Evolutionary conservation across 2,329 filamentous ascomycete species (phyloP).

Genomic region (Ceratocystiopsis minuta): DNA sequence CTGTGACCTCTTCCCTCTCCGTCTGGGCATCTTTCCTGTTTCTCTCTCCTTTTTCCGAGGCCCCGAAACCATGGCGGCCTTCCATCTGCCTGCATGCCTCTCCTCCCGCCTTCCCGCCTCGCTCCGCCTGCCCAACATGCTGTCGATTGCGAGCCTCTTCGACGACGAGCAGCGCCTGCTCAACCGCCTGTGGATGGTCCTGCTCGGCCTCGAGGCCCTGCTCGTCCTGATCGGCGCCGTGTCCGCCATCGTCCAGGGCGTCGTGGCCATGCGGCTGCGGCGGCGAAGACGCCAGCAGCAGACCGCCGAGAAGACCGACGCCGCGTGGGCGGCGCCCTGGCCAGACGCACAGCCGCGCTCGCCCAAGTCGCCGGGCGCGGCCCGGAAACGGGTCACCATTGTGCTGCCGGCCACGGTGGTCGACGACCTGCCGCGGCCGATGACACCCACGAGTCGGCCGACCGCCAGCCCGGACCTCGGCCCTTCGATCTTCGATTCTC

Average conservation of each 20-base stretch:
- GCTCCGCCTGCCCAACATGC: conserved; percentile 5
- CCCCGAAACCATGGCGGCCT: too few relatives aligned
- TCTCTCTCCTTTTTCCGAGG: too few relatives aligned
- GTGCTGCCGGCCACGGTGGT: conserved; percentile 2
- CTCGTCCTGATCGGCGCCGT: conserved; percentile 11
- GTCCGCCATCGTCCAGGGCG: conserved; percentile 4
- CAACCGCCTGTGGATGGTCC: conserved; percentile 14
- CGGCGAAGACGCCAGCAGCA: not conserved
- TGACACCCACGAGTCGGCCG: not conserved
- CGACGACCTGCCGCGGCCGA: not conserved
- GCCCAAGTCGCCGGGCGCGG: too few relatives aligned
- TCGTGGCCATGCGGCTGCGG: conserved; percentile 2
- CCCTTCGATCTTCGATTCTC: not conserved
- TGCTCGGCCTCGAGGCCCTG: conserved; percentile 14
- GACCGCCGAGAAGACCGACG: too few relatives aligned
- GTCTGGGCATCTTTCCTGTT: too few relatives aligned
- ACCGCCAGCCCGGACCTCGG: not conserved
- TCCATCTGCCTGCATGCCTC: not conserved
- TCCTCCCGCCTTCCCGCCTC: not conserved
- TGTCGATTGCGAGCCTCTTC: conserved; percentile 9
- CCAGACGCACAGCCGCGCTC: too few relatives aligned
- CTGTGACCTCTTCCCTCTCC: too few relatives aligned
- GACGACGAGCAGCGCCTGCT: conserved; percentile 14
- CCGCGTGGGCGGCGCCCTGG: too few relatives aligned
- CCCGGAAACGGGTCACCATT: conserved; percentile 1